A percentile compares a stretch with the other conserved stretches of the same genome.
These are phyloP conservation scores for Stellera chamaejasme DNA, from an alignment of 345 rosid genomes.

Conservation along the genomic window DNA sequence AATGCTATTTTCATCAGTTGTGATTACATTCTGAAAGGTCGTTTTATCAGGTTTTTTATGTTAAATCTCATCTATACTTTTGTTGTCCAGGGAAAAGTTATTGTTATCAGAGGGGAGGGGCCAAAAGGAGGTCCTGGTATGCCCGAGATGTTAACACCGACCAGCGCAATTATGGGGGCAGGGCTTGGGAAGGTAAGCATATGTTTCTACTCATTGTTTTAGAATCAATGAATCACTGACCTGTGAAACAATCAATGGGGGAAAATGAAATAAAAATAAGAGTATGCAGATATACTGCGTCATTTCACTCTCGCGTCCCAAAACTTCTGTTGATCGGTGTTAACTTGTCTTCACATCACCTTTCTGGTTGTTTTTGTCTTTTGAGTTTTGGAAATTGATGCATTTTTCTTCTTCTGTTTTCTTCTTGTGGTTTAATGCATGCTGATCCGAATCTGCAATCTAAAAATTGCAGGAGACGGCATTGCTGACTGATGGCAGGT, in stretches of 20 bases:
- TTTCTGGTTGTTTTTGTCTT: not conserved
- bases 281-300: not conserved
- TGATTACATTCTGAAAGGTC: too few species aligned
- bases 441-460: constrained; percentile 6
- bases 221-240: not conserved
- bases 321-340: too few species aligned
- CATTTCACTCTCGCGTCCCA: not conserved
- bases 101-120: constrained; percentile 92
- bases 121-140: constrained; percentile 99
- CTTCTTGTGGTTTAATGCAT: not conserved
- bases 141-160: constrained; percentile 99
- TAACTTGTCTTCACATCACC: too few species aligned
- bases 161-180: constrained; percentile 99
- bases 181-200: constrained; percentile 90
- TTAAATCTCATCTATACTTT: constrained; percentile 8
- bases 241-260: not conserved
- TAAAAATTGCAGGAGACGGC: constrained; percentile 72
- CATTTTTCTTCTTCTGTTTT: not conserved
- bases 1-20: too few species aligned
- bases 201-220: constrained; percentile 6
- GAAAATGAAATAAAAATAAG: not conserved
- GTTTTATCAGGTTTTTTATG: too few species aligned
- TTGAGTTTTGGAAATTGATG: not conserved
- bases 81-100: constrained; percentile 73
- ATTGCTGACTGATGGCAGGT: constrained; percentile 89